These are phyloP conservation scores for Bipolaris zeicola DNA, from an alignment of 2,329 filamentous ascomycete genomes.

Conservation along the genomic window DNA sequence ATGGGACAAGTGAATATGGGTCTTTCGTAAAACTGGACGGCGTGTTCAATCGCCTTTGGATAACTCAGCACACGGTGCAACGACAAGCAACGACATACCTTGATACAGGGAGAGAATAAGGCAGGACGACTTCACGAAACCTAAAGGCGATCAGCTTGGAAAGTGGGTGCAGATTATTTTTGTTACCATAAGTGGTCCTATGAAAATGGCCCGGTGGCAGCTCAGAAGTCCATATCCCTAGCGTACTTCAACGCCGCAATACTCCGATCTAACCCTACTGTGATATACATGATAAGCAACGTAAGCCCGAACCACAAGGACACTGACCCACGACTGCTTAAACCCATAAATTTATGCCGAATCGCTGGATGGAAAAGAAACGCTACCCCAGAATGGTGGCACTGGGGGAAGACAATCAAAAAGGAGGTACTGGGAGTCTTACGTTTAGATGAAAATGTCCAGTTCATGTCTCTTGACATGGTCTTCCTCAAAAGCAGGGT, in stretches of 20 bases:
- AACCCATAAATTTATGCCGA: conserved; percentile 7
- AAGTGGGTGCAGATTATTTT: conserved; percentile 28
- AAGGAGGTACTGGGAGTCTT: conserved; percentile 8
- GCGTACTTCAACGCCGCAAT: conserved; percentile 12
- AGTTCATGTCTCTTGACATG: conserved; percentile 79
- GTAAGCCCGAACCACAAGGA: conserved; percentile 2
- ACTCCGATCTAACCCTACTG: conserved; percentile 16
- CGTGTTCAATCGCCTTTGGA: conserved; percentile 7
- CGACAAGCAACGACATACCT: conserved; percentile 18
- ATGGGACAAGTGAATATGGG: background rate
- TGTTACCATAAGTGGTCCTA: conserved; percentile 26
- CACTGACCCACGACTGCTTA: conserved; percentile 6
- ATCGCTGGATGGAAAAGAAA: conserved; percentile 7
- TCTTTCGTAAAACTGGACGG: background rate
- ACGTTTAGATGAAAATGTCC: conserved; percentile 74
- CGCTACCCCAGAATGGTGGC: conserved; percentile 1
- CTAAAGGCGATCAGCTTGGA: conserved; percentile 31
- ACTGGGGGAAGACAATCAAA: background rate
- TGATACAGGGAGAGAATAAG: conserved; percentile 1
- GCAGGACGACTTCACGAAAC: conserved; percentile 18
- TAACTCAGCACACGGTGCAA: conserved; percentile 14
- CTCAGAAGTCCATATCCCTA: conserved; percentile 3
- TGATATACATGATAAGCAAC: conserved; percentile 21
- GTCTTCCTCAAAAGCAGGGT: conserved; percentile 84
- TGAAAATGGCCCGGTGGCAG: conserved; percentile 8